Evolutionary conservation across 306 rosid genomes (phyloP).

Genomic region (Lupinus albus): DNA sequence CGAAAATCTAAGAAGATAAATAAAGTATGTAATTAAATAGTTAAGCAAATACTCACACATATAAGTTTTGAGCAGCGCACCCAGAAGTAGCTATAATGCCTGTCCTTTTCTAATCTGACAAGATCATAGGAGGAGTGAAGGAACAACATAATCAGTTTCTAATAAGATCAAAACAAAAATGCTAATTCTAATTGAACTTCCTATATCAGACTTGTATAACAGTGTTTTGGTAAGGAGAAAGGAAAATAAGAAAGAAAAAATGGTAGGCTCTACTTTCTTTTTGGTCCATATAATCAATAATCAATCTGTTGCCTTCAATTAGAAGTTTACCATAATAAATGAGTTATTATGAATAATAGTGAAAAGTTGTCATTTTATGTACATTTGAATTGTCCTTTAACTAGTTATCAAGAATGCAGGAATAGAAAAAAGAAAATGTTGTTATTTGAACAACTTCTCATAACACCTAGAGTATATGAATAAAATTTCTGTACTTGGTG

Average conservation of each 20-base stretch:
- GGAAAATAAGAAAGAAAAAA: too few relatives aligned
- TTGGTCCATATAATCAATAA: too few relatives aligned
- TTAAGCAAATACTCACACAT: constrained; percentile 58
- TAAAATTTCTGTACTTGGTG: too few relatives aligned
- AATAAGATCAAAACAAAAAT: neutral
- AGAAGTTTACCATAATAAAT: neutral
- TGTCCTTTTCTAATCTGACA: constrained; percentile 81
- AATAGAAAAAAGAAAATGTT: too few relatives aligned
- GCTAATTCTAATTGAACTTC: too few relatives aligned
- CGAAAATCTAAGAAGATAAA: neutral
- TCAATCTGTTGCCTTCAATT: neutral
- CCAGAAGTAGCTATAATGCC: constrained; percentile 66
- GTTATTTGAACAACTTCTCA: too few relatives aligned
- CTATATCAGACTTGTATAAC: too few relatives aligned
- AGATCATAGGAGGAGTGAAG: constrained; percentile 15
- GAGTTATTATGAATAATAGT: constrained; percentile 7
- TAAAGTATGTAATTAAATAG: constrained; percentile 4
- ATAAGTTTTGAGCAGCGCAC: constrained; percentile 70
- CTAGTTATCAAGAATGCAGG: too few relatives aligned
- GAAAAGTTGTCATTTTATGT: neutral
- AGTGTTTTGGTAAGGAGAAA: too few relatives aligned
- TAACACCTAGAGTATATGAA: too few relatives aligned
- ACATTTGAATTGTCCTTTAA: neutral
- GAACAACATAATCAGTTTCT: constrained; percentile 14
- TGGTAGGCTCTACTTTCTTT: too few relatives aligned